phyloP scores from a whole-genome alignment of 1,284 basidiomycete genomes.

The Neolentinus lepideus region DNA sequence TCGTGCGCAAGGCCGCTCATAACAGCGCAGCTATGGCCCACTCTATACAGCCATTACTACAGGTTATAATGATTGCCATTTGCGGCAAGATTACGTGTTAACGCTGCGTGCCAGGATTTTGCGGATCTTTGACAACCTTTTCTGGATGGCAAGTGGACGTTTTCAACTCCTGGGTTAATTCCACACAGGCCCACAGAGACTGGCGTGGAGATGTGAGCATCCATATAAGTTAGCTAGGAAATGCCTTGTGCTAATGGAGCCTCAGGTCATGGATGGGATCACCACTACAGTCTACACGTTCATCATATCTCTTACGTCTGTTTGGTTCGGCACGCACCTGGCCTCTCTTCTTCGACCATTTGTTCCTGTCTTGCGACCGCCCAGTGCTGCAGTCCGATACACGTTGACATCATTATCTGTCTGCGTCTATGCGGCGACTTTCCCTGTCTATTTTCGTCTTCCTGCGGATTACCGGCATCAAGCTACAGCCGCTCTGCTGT shows the following conservation, averaged over 20 bases:
- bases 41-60: conserved; percentile 87
- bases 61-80: conserved; percentile 33
- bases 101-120: conserved; percentile 59
- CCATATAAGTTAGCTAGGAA: conserved; percentile 4
- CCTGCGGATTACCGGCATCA: conserved; percentile 67
- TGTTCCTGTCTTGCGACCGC: conserved; percentile 32
- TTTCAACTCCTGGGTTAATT: conserved; percentile 84
- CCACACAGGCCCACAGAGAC: conserved; percentile 44
- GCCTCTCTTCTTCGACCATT: conserved; percentile 33
- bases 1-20: conserved; percentile 8
- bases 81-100: neutral
- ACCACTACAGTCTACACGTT: conserved; percentile 78
- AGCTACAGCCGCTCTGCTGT: conserved; percentile 84
- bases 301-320: conserved; percentile 58
- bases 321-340: conserved; percentile 54
- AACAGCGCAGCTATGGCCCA: conserved; percentile 65
- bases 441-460: conserved; percentile 75
- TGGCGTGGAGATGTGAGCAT: conserved; percentile 74
- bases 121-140: conserved; percentile 95
- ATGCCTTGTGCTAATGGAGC: conserved; percentile 7
- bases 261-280: conserved; percentile 81
- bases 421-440: conserved; percentile 56
- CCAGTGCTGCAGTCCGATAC: conserved; percentile 34
- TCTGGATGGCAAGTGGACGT: conserved; percentile 91
- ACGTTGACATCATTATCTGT: conserved; percentile 40